These are phyloP conservation scores for Pleomassaria siparia DNA, from an alignment of 2,329 filamentous ascomycete genomes.

Conservation along the genomic window DNA sequence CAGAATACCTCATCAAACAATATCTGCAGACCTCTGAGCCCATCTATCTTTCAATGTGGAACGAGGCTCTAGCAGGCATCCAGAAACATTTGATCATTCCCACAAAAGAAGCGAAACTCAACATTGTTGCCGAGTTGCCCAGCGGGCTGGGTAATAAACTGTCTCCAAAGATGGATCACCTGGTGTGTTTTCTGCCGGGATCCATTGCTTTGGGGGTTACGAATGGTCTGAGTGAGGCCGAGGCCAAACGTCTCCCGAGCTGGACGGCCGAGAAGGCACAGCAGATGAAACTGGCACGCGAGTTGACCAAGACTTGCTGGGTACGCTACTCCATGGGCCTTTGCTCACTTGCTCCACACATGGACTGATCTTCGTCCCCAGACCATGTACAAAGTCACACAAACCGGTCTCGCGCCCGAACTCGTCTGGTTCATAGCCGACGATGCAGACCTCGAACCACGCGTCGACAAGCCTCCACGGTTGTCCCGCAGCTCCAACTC, in stretches of 20 bases:
- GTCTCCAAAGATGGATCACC: conserved; percentile 89
- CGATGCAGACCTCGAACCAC: conserved; percentile 60
- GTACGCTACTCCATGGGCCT: too few species aligned
- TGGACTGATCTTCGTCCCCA: too few species aligned
- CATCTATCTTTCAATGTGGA: conserved; percentile 86
- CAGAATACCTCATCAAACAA: conserved; percentile 91
- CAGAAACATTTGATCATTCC: conserved; percentile 88
- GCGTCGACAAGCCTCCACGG: conserved; percentile 45
- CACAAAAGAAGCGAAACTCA: conserved; percentile 72
- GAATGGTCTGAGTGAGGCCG: conserved; percentile 69
- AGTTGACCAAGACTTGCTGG: conserved; percentile 94
- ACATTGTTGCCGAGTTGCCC: conserved; percentile 82
- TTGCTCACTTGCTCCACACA: too few species aligned
- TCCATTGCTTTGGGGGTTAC: conserved; percentile 86
- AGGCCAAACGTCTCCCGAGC: conserved; percentile 65
- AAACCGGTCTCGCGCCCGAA: conserved; percentile 82
- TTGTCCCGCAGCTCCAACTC: conserved; percentile 39
- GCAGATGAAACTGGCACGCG: conserved; percentile 79
- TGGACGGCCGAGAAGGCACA: conserved; percentile 81
- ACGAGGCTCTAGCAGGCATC: conserved; percentile 77
- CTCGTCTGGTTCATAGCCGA: conserved; percentile 83
- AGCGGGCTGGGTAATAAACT: conserved; percentile 65
- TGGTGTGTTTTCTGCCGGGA: conserved; percentile 92
- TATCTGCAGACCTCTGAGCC: conserved; percentile 88
- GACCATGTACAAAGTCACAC: conserved; percentile 88